Evolutionary conservation across 306 rosid species (phyloP).

Genomic region (Vigna nakashimae): DNA sequence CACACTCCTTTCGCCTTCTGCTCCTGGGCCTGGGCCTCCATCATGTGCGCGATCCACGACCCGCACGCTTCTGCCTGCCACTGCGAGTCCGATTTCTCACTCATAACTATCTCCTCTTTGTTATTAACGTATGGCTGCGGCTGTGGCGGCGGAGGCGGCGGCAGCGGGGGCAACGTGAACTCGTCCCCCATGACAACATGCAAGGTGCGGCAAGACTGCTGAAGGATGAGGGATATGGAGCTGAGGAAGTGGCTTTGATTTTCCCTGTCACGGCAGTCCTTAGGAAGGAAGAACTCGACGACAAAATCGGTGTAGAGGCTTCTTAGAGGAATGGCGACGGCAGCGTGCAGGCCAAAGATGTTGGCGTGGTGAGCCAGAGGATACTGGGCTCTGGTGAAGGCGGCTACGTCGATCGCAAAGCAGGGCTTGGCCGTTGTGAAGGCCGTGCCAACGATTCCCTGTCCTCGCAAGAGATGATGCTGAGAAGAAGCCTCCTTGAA

Average conservation of each 20-base stretch:
- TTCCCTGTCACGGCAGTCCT: slow-evolving; percentile 53
- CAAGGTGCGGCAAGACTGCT: slow-evolving; percentile 57
- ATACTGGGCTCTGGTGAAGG: slow-evolving; percentile 63
- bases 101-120: background rate
- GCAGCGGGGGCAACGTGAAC: slow-evolving; percentile 21
- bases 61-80: background rate
- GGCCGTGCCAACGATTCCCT: slow-evolving; percentile 72
- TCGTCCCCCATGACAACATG: slow-evolving; percentile 54
- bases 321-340: slow-evolving; percentile 66
- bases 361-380: slow-evolving; percentile 67
- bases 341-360: slow-evolving; percentile 61
- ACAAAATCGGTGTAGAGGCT: slow-evolving; percentile 65
- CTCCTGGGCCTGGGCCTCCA: slow-evolving; percentile 53
- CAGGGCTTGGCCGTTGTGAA: slow-evolving; percentile 61
- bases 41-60: slow-evolving; percentile 65
- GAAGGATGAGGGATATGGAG: slow-evolving; percentile 58
- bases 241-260: slow-evolving; percentile 60
- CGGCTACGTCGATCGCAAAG: slow-evolving; percentile 57
- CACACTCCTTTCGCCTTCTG: slow-evolving; percentile 60
- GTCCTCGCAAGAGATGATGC: slow-evolving; percentile 60
- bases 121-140: background rate
- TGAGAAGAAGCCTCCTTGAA: slow-evolving; percentile 64
- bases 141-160: background rate
- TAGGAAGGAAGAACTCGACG: slow-evolving; percentile 67
- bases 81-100: background rate